Evolutionary conservation across 139 green algal genomes (phyloP).

Genomic region (Yamagishiella unicocca): DNA sequence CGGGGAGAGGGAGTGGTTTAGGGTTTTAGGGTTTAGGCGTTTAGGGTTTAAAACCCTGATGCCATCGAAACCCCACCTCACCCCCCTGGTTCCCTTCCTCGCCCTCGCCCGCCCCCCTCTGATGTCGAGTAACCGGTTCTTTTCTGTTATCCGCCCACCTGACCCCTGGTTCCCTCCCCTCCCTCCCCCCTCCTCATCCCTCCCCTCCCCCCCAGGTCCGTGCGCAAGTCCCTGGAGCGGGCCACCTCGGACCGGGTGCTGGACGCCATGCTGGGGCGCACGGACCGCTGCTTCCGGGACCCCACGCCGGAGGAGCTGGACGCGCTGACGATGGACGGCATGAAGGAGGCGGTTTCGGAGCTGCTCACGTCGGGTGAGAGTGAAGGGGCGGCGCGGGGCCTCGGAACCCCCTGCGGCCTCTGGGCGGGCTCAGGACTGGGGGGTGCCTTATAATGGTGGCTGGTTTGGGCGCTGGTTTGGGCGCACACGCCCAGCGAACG

Average conservation of each 20-base stretch:
- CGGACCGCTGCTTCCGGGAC: conserved; percentile 88
- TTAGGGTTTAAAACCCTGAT: too few relatives aligned
- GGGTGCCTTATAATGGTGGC: too few relatives aligned
- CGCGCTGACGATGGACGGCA: conserved; percentile 86
- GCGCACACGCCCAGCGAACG: too few relatives aligned
- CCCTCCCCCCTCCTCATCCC: not conserved
- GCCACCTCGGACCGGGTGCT: conserved; percentile 87
- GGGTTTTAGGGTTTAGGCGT: too few relatives aligned
- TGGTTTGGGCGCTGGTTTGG: too few relatives aligned
- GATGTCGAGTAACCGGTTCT: not conserved
- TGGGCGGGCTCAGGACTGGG: too few relatives aligned
- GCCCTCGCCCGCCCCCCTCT: not conserved
- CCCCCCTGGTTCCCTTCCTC: too few relatives aligned
- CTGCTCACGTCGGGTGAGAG: conserved; percentile 81
- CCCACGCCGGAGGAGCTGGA: conserved; percentile 86
- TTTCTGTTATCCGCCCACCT: not conserved
- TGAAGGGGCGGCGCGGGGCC: not conserved
- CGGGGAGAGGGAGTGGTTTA: too few relatives aligned
- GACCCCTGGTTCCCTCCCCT: too few relatives aligned
- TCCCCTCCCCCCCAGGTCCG: conserved; percentile 56
- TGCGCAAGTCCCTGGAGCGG: conserved; percentile 91
- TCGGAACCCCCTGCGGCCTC: too few relatives aligned
- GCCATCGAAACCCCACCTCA: too few relatives aligned
- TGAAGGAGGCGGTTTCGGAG: conserved; percentile 72
- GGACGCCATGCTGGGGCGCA: conserved; percentile 86